phyloP scores from a whole-genome alignment of 2,329 filamentous ascomycete species.

The Aureobasidium musti region DNA sequence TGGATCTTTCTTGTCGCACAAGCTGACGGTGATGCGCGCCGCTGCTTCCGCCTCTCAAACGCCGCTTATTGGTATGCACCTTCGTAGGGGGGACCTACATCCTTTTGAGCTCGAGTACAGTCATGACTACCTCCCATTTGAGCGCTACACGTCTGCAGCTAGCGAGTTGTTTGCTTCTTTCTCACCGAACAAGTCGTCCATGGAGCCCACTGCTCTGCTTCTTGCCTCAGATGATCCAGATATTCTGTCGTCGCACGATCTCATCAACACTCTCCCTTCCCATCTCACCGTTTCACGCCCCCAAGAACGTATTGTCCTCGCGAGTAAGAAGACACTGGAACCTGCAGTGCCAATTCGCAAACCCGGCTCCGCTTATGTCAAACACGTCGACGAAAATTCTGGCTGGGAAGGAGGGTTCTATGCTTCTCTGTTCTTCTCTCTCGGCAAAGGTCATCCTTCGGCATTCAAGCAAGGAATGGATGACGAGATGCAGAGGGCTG shows the following conservation, averaged over 20 bases:
- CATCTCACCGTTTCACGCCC: conserved; percentile 53
- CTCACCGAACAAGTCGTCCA: conserved; percentile 19
- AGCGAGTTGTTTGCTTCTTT: conserved; percentile 40
- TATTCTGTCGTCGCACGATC: conserved; percentile 67
- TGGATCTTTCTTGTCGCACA: conserved; percentile 62
- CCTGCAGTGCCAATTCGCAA: conserved; percentile 38
- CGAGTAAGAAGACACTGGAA: conserved; percentile 59
- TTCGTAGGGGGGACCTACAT: conserved; percentile 77
- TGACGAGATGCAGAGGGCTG: conserved; percentile 48
- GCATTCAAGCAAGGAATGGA: conserved; percentile 33
- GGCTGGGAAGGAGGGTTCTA: conserved; percentile 92
- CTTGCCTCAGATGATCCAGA: conserved; percentile 81
- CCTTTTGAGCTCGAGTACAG: conserved; percentile 79
- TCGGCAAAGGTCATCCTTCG: conserved; percentile 53
- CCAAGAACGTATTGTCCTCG: conserved; percentile 75
- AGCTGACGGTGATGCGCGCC: conserved; percentile 59
- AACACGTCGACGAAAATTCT: conserved; percentile 72
- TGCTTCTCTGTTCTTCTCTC: conserved; percentile 75
- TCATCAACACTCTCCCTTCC: conserved; percentile 48
- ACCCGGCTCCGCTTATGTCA: conserved; percentile 57
- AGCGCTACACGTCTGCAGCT: conserved; percentile 65
- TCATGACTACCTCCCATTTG: conserved; percentile 74
- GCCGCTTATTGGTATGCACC: conserved; percentile 69
- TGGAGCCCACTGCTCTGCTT: conserved; percentile 50
- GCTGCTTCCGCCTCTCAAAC: conserved; percentile 51